Percentiles rank a stretch among this genome's conserved stretches.
Evolutionary conservation across 106 monocot genomes (phyloP).

Genomic region (Dactylorhiza incarnata): DNA sequence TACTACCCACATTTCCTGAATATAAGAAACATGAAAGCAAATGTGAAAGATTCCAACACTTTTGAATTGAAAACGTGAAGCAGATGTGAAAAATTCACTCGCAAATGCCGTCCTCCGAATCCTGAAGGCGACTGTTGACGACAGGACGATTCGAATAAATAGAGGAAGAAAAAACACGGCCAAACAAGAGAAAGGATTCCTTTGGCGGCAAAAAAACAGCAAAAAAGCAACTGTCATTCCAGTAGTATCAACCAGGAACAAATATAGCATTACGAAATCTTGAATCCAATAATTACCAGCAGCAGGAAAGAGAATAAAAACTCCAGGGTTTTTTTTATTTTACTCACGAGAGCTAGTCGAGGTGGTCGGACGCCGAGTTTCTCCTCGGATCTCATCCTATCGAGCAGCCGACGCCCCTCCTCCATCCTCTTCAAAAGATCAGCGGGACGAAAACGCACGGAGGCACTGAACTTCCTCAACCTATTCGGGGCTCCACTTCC

Average conservation of each 20-base stretch:
- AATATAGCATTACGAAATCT: background rate
- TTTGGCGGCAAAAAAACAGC: background rate
- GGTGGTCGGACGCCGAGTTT: conserved; percentile 33
- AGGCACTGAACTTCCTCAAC: conserved; percentile 1
- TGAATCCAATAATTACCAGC: background rate
- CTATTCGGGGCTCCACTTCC: conserved; percentile 1
- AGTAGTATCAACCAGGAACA: background rate
- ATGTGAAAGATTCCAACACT: background rate
- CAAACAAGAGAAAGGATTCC: background rate
- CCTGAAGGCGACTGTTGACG: background rate
- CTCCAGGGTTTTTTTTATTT: background rate
- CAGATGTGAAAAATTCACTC: background rate
- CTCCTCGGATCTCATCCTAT: conserved; percentile 19
- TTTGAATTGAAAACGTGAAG: background rate
- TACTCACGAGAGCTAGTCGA: conserved; percentile 43
- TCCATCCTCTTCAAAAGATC: conserved; percentile 37
- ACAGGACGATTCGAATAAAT: background rate
- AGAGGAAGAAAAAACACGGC: background rate
- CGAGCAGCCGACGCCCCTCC: conserved; percentile 23
- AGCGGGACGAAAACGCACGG: conserved; percentile 30
- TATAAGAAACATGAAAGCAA: background rate
- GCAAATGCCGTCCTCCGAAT: background rate
- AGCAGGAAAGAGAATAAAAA: background rate
- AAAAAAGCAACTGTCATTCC: background rate
- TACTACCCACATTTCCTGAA: background rate